Evolutionary conservation across 805 yeast genomes (phyloP).

Genomic region (Candida qinlingensis): DNA sequence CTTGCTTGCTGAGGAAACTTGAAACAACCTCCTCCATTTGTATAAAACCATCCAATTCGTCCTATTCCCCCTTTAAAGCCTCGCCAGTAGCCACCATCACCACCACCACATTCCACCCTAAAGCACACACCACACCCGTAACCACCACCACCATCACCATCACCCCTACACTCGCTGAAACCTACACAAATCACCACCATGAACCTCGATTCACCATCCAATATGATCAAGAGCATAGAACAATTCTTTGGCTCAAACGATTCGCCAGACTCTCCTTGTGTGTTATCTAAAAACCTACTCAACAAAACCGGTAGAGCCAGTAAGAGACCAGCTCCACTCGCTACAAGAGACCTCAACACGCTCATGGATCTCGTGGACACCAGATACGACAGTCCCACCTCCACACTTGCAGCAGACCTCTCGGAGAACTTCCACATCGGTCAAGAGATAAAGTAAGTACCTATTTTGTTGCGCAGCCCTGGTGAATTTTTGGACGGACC

Average conservation of each 20-base stretch:
- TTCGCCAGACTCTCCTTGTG: constrained; percentile 25
- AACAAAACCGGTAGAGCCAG: constrained; percentile 14
- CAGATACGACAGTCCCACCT: constrained; percentile 36
- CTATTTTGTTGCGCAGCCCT: neutral
- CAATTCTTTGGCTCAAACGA: constrained; percentile 13
- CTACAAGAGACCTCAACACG: constrained; percentile 15
- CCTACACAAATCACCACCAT: constrained; percentile 2
- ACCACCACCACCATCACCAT: neutral
- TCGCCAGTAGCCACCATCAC: neutral
- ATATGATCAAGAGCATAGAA: constrained; percentile 19
- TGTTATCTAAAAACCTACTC: constrained; percentile 14
- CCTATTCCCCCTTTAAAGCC: neutral
- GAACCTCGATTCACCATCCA: constrained; percentile 22
- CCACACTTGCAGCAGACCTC: constrained; percentile 33
- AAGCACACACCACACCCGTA: neutral
- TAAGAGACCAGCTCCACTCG: constrained; percentile 7
- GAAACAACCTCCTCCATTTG: neutral
- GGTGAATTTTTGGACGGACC: neutral
- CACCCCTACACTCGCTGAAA: neutral
- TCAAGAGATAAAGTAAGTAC: constrained; percentile 15
- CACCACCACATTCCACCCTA: neutral
- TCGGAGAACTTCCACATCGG: constrained; percentile 33
- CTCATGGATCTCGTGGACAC: constrained; percentile 22
- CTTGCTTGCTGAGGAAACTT: neutral
- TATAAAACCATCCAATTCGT: neutral